Conservation (phyloP, 805 yeast genomes). For the Yarrowia bubula region DNA sequence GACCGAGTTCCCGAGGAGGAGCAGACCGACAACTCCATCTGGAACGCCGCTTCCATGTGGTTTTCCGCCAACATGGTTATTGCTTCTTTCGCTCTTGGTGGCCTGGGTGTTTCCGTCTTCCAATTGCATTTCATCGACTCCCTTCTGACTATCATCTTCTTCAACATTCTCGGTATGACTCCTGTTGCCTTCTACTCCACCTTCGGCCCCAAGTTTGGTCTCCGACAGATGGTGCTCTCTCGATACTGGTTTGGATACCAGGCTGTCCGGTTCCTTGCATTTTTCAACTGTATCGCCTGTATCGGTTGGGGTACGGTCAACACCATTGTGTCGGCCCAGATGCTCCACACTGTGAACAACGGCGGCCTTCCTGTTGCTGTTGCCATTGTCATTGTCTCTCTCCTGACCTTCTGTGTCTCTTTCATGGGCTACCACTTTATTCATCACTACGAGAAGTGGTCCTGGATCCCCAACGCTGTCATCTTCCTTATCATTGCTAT, state of each 20-base stretch:
- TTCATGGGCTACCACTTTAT: slow-evolving; percentile 82
- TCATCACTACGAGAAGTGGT: slow-evolving; percentile 77
- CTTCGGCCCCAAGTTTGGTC: slow-evolving; percentile 80
- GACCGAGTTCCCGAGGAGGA: slow-evolving; percentile 79
- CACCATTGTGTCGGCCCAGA: slow-evolving; percentile 83
- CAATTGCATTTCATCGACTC: slow-evolving; percentile 73
- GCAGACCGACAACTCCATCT: slow-evolving; percentile 62
- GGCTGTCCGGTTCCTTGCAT: slow-evolving; percentile 72
- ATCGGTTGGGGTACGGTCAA: slow-evolving; percentile 96
- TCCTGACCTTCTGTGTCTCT: slow-evolving; percentile 66
- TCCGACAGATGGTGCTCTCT: slow-evolving; percentile 83
- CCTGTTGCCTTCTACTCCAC: slow-evolving; percentile 82
- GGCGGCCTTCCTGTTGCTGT: slow-evolving; percentile 81
- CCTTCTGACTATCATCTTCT: slow-evolving; percentile 64
- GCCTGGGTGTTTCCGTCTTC: slow-evolving; percentile 60
- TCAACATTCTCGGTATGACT: slow-evolving; percentile 65
- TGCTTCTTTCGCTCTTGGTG: slow-evolving; percentile 79
- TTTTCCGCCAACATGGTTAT: slow-evolving; percentile 84
- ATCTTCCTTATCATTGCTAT: slow-evolving; percentile 77
- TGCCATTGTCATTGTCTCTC: slow-evolving; percentile 71
- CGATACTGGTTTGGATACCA: slow-evolving; percentile 74
- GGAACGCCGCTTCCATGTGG: slow-evolving; percentile 85
- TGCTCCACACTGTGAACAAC: slow-evolving; percentile 70
- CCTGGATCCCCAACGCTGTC: slow-evolving; percentile 80
- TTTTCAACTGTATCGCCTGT: slow-evolving; percentile 78